Evolutionary conservation across 2,329 filamentous ascomycete genomes (phyloP).

Genomic region (Graphium sp.): DNA sequence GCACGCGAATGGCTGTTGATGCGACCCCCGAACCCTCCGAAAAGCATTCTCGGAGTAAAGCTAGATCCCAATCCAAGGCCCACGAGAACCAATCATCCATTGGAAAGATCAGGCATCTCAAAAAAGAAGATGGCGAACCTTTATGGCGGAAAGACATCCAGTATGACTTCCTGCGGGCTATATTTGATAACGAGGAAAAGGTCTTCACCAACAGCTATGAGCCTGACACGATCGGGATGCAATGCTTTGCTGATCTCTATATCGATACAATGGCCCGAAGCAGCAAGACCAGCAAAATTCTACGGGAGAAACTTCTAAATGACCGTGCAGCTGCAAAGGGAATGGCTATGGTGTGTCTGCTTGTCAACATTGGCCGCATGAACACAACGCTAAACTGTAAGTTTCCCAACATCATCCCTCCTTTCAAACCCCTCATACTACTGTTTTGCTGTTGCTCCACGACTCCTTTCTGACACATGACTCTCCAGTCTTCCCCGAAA

Average conservation of each 20-base stretch:
- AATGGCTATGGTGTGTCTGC: slow-evolving; percentile 97
- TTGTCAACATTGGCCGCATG: slow-evolving; percentile 97
- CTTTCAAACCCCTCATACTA: not conserved
- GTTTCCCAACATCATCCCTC: slow-evolving; percentile 12
- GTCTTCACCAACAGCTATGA: slow-evolving; percentile 93
- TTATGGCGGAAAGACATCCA: slow-evolving; percentile 81
- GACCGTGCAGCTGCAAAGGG: slow-evolving; percentile 85
- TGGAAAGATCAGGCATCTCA: slow-evolving; percentile 67
- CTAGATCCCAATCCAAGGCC: slow-evolving; percentile 16
- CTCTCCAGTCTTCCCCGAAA: slow-evolving; percentile 84
- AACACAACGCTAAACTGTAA: slow-evolving; percentile 96
- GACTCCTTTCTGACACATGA: not conserved
- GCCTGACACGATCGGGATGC: slow-evolving; percentile 35
- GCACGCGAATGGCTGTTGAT: slow-evolving; percentile 20
- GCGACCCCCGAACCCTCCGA: slow-evolving; percentile 24
- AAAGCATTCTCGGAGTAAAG: slow-evolving; percentile 20
- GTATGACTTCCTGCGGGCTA: slow-evolving; percentile 65
- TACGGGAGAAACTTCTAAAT: slow-evolving; percentile 88
- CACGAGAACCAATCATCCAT: slow-evolving; percentile 20
- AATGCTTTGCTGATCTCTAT: slow-evolving; percentile 88
- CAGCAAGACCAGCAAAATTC: slow-evolving; percentile 96
- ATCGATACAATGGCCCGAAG: slow-evolving; percentile 97
- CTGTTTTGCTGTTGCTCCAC: not conserved
- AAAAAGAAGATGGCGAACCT: slow-evolving; percentile 78
- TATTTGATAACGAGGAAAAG: slow-evolving; percentile 56